These are phyloP conservation scores for Exophiala alcalophila DNA, from an alignment of 2,329 filamentous ascomycete species.

Conservation along the genomic window DNA sequence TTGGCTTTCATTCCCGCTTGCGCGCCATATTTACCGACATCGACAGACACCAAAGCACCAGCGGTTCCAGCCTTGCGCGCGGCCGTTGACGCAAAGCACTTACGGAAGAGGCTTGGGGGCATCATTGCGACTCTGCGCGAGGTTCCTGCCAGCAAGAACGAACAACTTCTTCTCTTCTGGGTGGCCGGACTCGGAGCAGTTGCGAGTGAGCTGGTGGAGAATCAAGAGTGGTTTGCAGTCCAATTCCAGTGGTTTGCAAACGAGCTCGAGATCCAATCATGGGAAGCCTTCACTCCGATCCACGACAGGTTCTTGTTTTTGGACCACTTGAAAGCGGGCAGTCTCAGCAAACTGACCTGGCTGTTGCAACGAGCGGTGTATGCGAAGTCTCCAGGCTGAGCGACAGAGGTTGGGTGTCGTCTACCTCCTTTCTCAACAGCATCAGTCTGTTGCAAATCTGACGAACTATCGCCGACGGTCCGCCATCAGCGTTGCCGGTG, in stretches of 20 bases:
- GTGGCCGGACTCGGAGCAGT: slow-evolving; percentile 14
- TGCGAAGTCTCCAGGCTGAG: slow-evolving; percentile 4
- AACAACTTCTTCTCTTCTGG: slow-evolving; percentile 16
- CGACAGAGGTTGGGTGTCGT: slow-evolving; percentile 5
- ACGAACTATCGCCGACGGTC: no score
- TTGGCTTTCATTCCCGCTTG: slow-evolving; percentile 17
- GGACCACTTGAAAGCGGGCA: slow-evolving; percentile 10
- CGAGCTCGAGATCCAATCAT: slow-evolving; percentile 12
- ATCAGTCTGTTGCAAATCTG: no score
- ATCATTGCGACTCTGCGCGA: not conserved
- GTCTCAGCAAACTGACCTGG: slow-evolving; percentile 14
- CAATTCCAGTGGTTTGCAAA: slow-evolving; percentile 21
- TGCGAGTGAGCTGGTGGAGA: slow-evolving; percentile 15
- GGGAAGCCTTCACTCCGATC: slow-evolving; percentile 15
- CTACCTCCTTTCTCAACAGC: no score
- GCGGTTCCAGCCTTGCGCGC: slow-evolving; percentile 5
- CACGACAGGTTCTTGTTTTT: slow-evolving; percentile 15
- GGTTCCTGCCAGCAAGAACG: not conserved
- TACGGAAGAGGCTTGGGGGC: slow-evolving; percentile 5
- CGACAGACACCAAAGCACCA: not conserved
- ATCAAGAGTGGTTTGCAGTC: slow-evolving; percentile 23
- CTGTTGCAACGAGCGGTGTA: slow-evolving; percentile 15
- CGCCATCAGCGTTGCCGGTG: no score
- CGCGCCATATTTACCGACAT: slow-evolving; percentile 5
- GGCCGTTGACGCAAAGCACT: slow-evolving; percentile 13